These are phyloP conservation scores for Panaeolus papilionaceus DNA, from an alignment of 768 basidiomycete species.

Conservation along the genomic window DNA sequence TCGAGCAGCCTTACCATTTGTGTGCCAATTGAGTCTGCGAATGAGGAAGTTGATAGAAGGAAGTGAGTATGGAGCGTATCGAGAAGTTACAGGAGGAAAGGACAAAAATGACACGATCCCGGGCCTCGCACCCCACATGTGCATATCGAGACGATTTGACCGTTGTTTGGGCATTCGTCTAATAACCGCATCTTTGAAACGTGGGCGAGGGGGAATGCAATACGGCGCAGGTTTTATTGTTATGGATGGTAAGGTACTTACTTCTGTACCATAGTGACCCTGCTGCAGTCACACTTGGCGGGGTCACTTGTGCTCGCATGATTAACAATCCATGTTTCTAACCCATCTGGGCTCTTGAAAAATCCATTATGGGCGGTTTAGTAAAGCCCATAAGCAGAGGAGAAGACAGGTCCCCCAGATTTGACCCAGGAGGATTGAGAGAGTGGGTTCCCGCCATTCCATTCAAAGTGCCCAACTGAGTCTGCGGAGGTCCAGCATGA, in stretches of 20 bases:
- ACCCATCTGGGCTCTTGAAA: slow-evolving; percentile 16
- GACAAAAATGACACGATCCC: not conserved
- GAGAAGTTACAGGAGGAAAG: not conserved
- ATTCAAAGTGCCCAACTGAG: slow-evolving; percentile 9
- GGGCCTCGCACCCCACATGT: not conserved
- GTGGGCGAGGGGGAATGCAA: not conserved
- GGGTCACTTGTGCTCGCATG: slow-evolving; percentile 17
- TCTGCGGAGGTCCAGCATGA: slow-evolving; percentile 1
- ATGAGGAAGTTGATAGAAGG: slow-evolving; percentile 12
- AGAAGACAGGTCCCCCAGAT: slow-evolving; percentile 18
- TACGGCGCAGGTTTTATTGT: not conserved
- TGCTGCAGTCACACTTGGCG: slow-evolving; percentile 16
- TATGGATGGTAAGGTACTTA: slow-evolving; percentile 11
- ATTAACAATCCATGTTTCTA: slow-evolving; percentile 15
- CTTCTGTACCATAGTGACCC: slow-evolving; percentile 16
- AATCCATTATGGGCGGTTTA: slow-evolving; percentile 14
- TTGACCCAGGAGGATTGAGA: slow-evolving; percentile 19
- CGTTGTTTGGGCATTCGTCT: not conserved
- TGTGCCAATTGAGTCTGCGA: slow-evolving; percentile 16
- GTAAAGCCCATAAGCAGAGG: slow-evolving; percentile 15
- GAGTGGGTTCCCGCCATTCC: slow-evolving; percentile 16
- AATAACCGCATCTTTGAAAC: not conserved
- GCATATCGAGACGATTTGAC: not conserved
- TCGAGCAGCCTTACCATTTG: slow-evolving; percentile 16
- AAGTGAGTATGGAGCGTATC: slow-evolving; percentile 6